phyloP scores from a whole-genome alignment of 805 yeast genomes.

The Metschnikowia reukaufii region DNA sequence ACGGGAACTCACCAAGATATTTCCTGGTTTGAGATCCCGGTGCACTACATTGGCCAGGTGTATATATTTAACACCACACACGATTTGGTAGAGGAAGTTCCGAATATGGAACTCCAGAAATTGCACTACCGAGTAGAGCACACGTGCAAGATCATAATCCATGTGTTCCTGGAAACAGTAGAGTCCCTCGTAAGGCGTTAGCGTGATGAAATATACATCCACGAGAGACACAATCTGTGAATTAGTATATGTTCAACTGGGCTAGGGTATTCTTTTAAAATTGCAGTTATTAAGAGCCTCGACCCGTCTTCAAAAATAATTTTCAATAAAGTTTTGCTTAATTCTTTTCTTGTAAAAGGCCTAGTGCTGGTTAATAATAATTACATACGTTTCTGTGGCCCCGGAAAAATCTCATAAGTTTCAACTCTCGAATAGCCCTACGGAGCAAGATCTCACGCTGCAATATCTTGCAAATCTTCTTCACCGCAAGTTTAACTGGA shows the following conservation, averaged over 20 bases:
- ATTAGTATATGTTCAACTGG: conserved; percentile 25
- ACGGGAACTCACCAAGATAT: conserved; percentile 69
- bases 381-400: conserved; percentile 72
- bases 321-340: too few species aligned
- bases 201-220: conserved; percentile 69
- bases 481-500: conserved; percentile 62
- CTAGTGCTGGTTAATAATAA: not conserved
- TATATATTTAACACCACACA: conserved; percentile 84
- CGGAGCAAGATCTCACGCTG: conserved; percentile 63
- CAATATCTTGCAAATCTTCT: conserved; percentile 74
- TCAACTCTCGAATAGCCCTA: conserved; percentile 81
- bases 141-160: conserved; percentile 77
- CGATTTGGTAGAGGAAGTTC: conserved; percentile 72
- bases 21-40: conserved; percentile 90
- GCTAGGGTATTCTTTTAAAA: too few species aligned
- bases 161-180: conserved; percentile 86
- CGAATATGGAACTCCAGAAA: conserved; percentile 84
- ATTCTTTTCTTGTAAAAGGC: too few species aligned
- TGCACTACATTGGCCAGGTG: conserved; percentile 93
- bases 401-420: conserved; percentile 74
- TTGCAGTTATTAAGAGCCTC: too few species aligned
- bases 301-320: too few species aligned
- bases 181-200: conserved; percentile 75
- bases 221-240: conserved; percentile 61
- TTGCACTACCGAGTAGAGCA: conserved; percentile 74